phyloP scores from a whole-genome alignment of 805 yeast genomes.

The Yarrowia sp. region DNA sequence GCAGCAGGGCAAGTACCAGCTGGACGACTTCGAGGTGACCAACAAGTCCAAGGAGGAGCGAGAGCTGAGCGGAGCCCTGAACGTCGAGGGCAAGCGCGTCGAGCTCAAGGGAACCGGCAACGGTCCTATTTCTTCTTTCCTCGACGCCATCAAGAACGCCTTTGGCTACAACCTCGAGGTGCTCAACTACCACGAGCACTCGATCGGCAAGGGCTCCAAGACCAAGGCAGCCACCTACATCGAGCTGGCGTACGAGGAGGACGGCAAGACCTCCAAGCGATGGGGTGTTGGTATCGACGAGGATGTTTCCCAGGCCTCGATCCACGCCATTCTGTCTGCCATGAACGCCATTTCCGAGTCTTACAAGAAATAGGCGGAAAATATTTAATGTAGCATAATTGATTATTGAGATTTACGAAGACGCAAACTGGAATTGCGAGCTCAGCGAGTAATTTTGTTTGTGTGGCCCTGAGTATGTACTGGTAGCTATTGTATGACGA shows the following conservation, averaged over 20 bases:
- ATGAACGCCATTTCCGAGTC: conserved; percentile 37
- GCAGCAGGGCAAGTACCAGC: conserved; percentile 37
- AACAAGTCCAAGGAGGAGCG: conserved; percentile 47
- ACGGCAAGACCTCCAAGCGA: conserved; percentile 42
- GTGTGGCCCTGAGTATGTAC: too few relatives aligned
- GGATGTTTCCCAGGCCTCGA: conserved; percentile 84
- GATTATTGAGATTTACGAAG: neutral
- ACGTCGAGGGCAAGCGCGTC: conserved; percentile 45
- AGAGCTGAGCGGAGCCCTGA: conserved; percentile 49
- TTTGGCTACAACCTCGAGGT: conserved; percentile 57
- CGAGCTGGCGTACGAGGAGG: conserved; percentile 51
- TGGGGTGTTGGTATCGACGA: conserved; percentile 96
- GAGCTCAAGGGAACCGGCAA: conserved; percentile 64
- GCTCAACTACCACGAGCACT: conserved; percentile 72
- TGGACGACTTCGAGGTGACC: conserved; percentile 49
- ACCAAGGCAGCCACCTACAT: conserved; percentile 80
- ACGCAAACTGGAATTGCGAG: too few relatives aligned
- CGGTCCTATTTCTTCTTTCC: conserved; percentile 78
- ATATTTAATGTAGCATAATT: conserved; percentile 17
- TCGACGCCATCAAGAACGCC: conserved; percentile 54
- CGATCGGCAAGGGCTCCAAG: conserved; percentile 69
- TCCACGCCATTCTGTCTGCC: conserved; percentile 47
- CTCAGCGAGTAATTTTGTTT: too few relatives aligned
- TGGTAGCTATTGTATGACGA: too few relatives aligned
- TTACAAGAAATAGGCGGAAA: neutral